Evolutionary conservation across 305 asterid genomes (phyloP), one percentile per base, ranked within the genome.

Genomic region (Fraxinus angustifolia): DNA sequence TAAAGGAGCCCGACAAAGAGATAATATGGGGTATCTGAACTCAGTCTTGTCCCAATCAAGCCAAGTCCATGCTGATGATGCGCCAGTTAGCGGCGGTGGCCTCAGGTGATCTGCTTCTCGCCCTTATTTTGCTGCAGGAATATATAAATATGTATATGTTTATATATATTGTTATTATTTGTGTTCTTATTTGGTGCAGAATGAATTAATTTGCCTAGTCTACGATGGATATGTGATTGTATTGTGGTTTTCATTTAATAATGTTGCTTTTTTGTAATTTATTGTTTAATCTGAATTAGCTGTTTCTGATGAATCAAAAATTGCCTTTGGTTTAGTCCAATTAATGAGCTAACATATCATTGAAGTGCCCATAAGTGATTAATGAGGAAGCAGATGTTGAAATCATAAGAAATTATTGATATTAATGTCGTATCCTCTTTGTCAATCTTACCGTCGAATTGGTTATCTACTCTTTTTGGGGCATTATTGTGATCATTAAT

Each of bases 21-120:
- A 81, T 80, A 68, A 78, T 83, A 93, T 94, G 98, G 98, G 97
- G 81, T 93, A 93, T 88, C 87, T 94, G 79, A 94, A 91, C 88
- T 91, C 97, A 21, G 97, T 89, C 56, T 84, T 94, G 84, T 90
- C 97, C 4, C 88, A 92, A 35, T 85, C 94, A 21, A 91, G 90
- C 89, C 92, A 91, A 83, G 82, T 85, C 80, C 93, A 83, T 81
- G 93, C 88, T 45, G 95, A 92, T 79, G 94, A 91, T 50, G 94
- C 93, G 8, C 98, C 96, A 0, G 98, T 91, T 78, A 94, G 97
- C 86, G 98, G 98, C 67, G 97, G 97, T 28, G 98, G 98, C 68
- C 92, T 91, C 65, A 94, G 98, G 97, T 93, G 84, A 81, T 86
- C 42, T 14, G 31, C 79, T 81, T 71, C 26, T 58, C 58, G 60